Percentiles rank a stretch among this genome's conserved stretches.
These are phyloP conservation scores for Auriscalpium orientale DNA, from an alignment of 768 basidiomycete genomes.

Conservation along the genomic window DNA sequence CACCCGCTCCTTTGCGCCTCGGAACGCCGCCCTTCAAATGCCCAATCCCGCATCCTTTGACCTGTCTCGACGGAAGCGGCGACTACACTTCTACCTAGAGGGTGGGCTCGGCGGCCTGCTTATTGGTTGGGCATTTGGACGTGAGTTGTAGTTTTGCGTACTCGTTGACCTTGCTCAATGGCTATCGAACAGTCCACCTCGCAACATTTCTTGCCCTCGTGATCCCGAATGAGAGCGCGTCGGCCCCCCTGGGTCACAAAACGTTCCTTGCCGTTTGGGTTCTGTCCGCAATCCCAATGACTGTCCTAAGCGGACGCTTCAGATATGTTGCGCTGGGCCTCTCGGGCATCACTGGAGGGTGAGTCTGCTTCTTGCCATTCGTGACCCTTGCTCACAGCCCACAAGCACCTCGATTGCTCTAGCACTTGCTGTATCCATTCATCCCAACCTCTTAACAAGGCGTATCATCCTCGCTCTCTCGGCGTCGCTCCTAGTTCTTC, in stretches of 20 bases:
- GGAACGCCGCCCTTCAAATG: constrained; percentile 25
- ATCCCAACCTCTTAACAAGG: constrained; percentile 44
- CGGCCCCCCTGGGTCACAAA: constrained; percentile 35
- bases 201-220: constrained; percentile 54
- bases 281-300: constrained; percentile 39
- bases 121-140: constrained; percentile 50
- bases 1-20: constrained; percentile 50
- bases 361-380: constrained; percentile 12
- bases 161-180: not conserved
- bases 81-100: constrained; percentile 35
- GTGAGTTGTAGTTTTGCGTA: constrained; percentile 30
- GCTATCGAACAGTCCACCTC: constrained; percentile 37
- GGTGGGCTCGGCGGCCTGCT: constrained; percentile 60
- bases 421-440: constrained; percentile 46
- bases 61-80: constrained; percentile 18
- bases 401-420: constrained; percentile 38
- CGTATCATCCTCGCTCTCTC: constrained; percentile 34
- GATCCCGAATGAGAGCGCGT: constrained; percentile 42
- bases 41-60: constrained; percentile 12
- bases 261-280: constrained; percentile 58
- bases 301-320: constrained; percentile 48
- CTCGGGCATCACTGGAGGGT: constrained; percentile 50
- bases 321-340: constrained; percentile 41
- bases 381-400: not conserved
- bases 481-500: constrained; percentile 29